Percentiles rank a stretch among this genome's conserved stretches.
Conservation (phyloP, 192 early-diverging fungal species). For the Linnemannia hyalina region DNA sequence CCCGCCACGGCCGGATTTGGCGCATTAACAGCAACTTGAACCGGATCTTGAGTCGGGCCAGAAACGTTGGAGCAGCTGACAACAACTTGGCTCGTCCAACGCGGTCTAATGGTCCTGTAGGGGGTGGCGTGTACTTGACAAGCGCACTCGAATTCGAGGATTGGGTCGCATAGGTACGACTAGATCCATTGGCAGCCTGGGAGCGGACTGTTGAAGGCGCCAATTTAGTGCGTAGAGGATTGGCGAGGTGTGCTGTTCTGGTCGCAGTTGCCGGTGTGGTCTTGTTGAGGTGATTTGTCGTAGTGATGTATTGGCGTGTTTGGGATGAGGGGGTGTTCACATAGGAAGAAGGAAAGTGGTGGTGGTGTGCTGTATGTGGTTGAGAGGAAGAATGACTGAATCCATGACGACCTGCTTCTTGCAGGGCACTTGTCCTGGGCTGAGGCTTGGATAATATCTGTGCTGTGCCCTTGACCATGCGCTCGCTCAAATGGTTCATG, state of each 20-base stretch:
- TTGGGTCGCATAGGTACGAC: conserved; percentile 15
- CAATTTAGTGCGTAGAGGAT: conserved; percentile 11
- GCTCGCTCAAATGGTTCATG: conserved; percentile 26
- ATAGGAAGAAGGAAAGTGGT: neutral
- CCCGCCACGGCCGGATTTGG: conserved; percentile 79
- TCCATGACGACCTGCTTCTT: conserved; percentile 18
- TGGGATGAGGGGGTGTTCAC: neutral
- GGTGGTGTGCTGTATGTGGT: neutral
- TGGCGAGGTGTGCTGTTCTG: conserved; percentile 1
- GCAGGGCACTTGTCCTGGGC: conserved; percentile 16
- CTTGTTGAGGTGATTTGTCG: neutral
- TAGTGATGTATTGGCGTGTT: conserved; percentile 9
- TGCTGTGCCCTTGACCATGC: conserved; percentile 41
- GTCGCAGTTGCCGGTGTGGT: neutral
- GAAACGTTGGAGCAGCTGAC: conserved; percentile 68
- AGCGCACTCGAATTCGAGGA: conserved; percentile 25
- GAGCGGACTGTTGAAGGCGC: conserved; percentile 24
- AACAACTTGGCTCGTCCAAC: conserved; percentile 66
- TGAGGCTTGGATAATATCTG: conserved; percentile 35
- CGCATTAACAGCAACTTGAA: conserved; percentile 73
- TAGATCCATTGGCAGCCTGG: neutral
- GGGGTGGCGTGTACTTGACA: conserved; percentile 43
- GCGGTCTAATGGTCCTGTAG: conserved; percentile 31
- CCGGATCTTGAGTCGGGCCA: conserved; percentile 71
- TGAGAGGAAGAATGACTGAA: neutral